Evolutionary conservation across 1,284 basidiomycete species (phyloP), one percentile per base, ranked within the genome.

Genomic region (Heterobasidion annosum): DNA sequence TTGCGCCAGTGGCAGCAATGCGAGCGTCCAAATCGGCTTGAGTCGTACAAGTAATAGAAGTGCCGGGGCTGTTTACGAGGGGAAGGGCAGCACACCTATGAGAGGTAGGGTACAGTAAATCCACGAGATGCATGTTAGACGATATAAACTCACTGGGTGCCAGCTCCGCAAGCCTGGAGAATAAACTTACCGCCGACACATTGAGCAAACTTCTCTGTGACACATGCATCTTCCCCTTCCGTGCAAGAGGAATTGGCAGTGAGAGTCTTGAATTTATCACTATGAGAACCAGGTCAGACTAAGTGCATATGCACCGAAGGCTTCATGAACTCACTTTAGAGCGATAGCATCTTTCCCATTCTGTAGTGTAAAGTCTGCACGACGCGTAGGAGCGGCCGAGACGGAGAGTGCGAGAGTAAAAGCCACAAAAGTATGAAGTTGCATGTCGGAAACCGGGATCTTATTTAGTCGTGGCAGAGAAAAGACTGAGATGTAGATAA

Each of bases 341-440:
- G 73, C 70, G 58, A 81, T 73, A 48, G 81, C 78, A 57, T 76
- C 76, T 58, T 78, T 64, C 54, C 78, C 79, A 64, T 82, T 83
- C 59, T 74, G 67, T 43, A 73, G 65, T 51, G 63, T 60, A 62
- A 77, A 72, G 16, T 61, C 64, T 15, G 58, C 59, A 42, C 54
- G 50, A 50, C 48, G 57, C 46, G 56, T 56, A 53, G 57, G 50
- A 48, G 57, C 49, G 42, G 55, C 42, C 54, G 48, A 52, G 44
- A 45, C 6, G 9, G 48, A 49, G 25, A 49, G 50, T 35, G 48
- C 37, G 61, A 63, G 61, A 34, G 48, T 32, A 13, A 49, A 32
- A 35, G 34, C 12, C 9, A 49, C 48, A 25, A 49, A 13, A 1
- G 13, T 18, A 32, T 18, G 15, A 18, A 13, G 35, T 8, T 47